Evolutionary conservation across 2,329 filamentous ascomycete species (phyloP).

Genomic region (Immersiporthe knoxdaviesiana): DNA sequence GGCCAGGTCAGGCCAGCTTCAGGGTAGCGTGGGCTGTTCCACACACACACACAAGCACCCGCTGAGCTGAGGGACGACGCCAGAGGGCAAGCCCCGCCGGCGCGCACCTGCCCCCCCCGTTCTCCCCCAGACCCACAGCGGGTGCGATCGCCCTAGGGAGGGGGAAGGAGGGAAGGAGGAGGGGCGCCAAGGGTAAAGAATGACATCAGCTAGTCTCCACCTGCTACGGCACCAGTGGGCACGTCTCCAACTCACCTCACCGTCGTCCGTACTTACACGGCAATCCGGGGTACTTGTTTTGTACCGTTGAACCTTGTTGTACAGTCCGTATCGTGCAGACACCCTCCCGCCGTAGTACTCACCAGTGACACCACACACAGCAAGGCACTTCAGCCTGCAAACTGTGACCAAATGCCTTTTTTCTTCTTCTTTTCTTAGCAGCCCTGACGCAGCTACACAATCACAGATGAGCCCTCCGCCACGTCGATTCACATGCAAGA

Average conservation of each 20-base stretch:
- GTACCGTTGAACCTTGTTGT: not conserved
- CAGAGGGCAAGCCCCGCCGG: not conserved
- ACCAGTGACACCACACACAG: too few species aligned
- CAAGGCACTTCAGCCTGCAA: too few species aligned
- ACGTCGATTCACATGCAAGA: not conserved
- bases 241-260: too few species aligned
- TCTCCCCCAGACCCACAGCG: slow-evolving; percentile 16
- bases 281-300: slow-evolving; percentile 2
- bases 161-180: not conserved
- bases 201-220: slow-evolving; percentile 16
- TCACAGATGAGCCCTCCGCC: not conserved
- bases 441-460: too few species aligned
- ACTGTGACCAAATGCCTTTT: too few species aligned
- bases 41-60: not conserved
- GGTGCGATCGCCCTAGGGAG: not conserved
- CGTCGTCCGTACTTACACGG: not conserved
- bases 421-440: too few species aligned
- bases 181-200: not conserved
- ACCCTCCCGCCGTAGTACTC: too few species aligned
- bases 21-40: slow-evolving; percentile 10
- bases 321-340: not conserved
- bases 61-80: not conserved
- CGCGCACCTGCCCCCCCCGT: not conserved
- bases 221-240: not conserved
- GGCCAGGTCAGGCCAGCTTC: slow-evolving; percentile 3